phyloP scores from a whole-genome alignment of 2,329 filamentous ascomycete genomes.

The Alternaria rosae region DNA sequence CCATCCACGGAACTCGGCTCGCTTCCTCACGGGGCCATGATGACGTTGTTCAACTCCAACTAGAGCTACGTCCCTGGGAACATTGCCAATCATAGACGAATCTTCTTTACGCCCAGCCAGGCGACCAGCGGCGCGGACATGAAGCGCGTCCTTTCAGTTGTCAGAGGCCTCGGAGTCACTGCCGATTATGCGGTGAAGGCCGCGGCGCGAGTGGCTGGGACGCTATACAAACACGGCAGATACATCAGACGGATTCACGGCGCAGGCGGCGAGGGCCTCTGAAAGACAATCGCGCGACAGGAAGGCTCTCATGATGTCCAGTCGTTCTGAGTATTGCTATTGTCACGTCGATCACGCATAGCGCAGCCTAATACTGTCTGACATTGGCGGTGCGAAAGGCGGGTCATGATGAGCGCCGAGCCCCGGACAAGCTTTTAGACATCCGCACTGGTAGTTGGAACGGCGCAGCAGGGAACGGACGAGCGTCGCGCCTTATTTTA shows the following conservation, averaged over 20 bases:
- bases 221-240: background rate
- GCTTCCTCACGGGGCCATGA: conserved; percentile 11
- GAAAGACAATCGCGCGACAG: conserved; percentile 10
- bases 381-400: conserved; percentile 9
- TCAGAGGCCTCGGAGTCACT: background rate
- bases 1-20: conserved; percentile 5
- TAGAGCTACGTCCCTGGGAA: background rate
- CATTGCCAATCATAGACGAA: background rate
- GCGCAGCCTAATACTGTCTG: conserved; percentile 10
- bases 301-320: conserved; percentile 9
- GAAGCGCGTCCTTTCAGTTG: background rate
- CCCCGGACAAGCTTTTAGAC: conserved; percentile 17
- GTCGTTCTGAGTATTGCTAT: conserved; percentile 6
- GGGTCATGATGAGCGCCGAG: conserved; percentile 19
- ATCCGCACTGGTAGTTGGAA: conserved; percentile 10
- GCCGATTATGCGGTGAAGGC: conserved; percentile 1
- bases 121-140: background rate
- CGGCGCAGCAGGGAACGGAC: conserved; percentile 16
- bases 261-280: conserved; percentile 9
- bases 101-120: background rate
- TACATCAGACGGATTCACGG: background rate
- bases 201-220: background rate
- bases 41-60: conserved; percentile 8
- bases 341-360: conserved; percentile 15
- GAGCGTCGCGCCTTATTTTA: conserved; percentile 22